phyloP scores from a whole-genome alignment of 2,329 filamentous ascomycete species.

The Botrytis elliptica region DNA sequence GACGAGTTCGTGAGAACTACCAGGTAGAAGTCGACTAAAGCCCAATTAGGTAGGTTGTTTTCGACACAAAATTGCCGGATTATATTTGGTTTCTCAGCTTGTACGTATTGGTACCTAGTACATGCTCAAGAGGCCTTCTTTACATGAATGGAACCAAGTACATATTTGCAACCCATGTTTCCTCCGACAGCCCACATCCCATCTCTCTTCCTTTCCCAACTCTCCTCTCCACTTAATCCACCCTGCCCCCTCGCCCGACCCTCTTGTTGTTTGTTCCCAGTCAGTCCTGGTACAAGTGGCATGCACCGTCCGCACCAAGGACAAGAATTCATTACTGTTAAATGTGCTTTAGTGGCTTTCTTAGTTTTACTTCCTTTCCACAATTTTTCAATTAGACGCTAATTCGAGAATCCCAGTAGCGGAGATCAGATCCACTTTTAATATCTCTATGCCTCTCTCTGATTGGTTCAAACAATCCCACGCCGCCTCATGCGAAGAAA shows the following conservation, averaged over 20 bases:
- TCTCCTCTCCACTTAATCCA: conserved; percentile 1
- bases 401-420: background rate
- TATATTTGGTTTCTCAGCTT: background rate
- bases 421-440: background rate
- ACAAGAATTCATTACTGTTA: background rate
- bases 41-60: conserved; percentile 2
- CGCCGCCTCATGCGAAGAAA: conserved; percentile 17
- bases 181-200: conserved; percentile 10
- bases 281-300: background rate
- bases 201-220: background rate
- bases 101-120: background rate
- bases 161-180: background rate
- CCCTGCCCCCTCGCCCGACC: background rate
- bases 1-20: background rate
- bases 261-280: background rate
- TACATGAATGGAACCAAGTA: background rate
- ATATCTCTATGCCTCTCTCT: conserved; percentile 5
- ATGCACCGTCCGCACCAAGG: conserved; percentile 8
- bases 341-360: background rate
- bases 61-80: background rate
- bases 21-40: background rate
- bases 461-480: conserved; percentile 19
- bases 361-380: background rate
- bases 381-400: background rate
- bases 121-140: background rate